Evolutionary conservation across 1,284 basidiomycete genomes (phyloP).

Genomic region (Bondarzewia mesenterica): DNA sequence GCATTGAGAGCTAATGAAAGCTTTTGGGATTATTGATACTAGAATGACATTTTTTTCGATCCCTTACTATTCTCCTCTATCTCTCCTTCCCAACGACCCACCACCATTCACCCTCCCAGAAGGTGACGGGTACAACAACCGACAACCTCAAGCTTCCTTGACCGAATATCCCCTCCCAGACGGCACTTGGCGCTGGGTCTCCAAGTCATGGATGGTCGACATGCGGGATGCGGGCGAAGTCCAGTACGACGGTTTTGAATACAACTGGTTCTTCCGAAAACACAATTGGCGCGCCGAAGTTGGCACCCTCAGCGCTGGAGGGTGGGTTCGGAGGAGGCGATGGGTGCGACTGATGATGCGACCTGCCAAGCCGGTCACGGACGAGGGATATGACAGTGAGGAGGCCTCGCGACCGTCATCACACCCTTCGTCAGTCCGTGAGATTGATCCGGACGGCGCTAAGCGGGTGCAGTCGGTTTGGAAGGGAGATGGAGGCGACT

Average conservation of each 20-base stretch:
- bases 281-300: constrained; percentile 56
- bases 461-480: constrained; percentile 20
- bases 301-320: constrained; percentile 51
- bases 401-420: background rate
- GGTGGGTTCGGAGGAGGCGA: constrained; percentile 65
- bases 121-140: constrained; percentile 18
- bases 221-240: constrained; percentile 74
- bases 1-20: constrained; percentile 3
- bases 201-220: constrained; percentile 75
- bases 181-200: constrained; percentile 75
- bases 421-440: constrained; percentile 1
- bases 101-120: constrained; percentile 62
- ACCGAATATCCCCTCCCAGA: constrained; percentile 70
- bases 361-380: constrained; percentile 27
- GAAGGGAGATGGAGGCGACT: constrained; percentile 44
- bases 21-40: constrained; percentile 7
- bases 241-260: constrained; percentile 77
- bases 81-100: constrained; percentile 68
- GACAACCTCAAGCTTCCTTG: constrained; percentile 48
- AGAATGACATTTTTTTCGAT: constrained; percentile 68
- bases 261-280: constrained; percentile 66
- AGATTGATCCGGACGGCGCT: constrained; percentile 5
- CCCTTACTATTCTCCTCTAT: constrained; percentile 61
- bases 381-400: background rate
- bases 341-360: constrained; percentile 79